Percentiles rank a stretch among this genome's conserved stretches.
These are phyloP conservation scores for Bipolaris oryzae DNA, from an alignment of 2,329 filamentous ascomycete genomes.

Conservation along the genomic window DNA sequence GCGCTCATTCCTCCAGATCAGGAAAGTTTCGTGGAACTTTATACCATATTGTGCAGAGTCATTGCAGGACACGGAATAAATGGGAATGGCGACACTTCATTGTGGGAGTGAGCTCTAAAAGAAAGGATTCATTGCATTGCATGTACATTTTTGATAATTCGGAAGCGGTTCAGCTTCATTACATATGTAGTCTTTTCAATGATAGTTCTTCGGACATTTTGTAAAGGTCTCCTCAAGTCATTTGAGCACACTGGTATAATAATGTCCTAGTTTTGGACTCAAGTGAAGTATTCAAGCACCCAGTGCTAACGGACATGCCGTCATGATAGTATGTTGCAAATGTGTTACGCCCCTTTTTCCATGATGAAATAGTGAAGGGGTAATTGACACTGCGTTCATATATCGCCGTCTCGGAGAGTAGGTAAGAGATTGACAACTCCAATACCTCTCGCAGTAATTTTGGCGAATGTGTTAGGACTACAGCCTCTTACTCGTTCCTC, in stretches of 20 bases:
- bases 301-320: background rate
- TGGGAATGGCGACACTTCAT: background rate
- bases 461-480: constrained; percentile 22
- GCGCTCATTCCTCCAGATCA: background rate
- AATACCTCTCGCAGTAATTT: constrained; percentile 37
- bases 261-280: background rate
- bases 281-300: background rate
- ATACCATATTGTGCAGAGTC: background rate
- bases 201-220: background rate
- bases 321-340: constrained; percentile 34
- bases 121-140: background rate
- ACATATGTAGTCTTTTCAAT: background rate
- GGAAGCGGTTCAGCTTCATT: background rate
- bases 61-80: background rate
- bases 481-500: background rate
- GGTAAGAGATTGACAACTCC: constrained; percentile 34
- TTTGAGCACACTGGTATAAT: background rate
- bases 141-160: background rate
- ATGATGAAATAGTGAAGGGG: constrained; percentile 39
- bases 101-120: background rate
- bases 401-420: constrained; percentile 47
- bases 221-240: background rate
- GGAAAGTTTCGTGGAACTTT: background rate
- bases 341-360: constrained; percentile 48
- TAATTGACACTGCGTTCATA: constrained; percentile 49